Percentiles rank a stretch among this genome's conserved stretches.
Conservation (phyloP, 78 protist species). For the Cavenderia fasciculata region DNA sequence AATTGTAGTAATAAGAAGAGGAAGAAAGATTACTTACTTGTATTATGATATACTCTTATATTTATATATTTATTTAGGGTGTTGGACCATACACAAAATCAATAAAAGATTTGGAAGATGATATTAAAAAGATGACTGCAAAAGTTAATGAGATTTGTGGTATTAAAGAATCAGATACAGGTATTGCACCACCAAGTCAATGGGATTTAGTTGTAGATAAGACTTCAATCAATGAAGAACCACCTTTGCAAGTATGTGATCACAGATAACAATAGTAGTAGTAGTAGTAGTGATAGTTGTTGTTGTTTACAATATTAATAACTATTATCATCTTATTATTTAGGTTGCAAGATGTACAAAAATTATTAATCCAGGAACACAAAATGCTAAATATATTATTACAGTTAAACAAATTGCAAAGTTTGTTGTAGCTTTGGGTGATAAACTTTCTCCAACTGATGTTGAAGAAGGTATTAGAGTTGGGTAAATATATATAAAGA, state of each 20-base stretch:
- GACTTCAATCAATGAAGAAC: constrained; percentile 93
- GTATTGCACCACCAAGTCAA: constrained; percentile 96
- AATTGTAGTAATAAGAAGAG: too few relatives aligned
- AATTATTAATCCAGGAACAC: constrained; percentile 93
- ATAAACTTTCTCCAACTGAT: constrained; percentile 98
- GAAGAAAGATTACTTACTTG: too few relatives aligned
- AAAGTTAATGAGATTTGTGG: constrained; percentile 86
- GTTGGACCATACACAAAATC: constrained; percentile 91
- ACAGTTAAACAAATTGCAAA: constrained; percentile 97
- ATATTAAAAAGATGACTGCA: constrained; percentile 78
- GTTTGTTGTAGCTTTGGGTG: constrained; percentile 99
- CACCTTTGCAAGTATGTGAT: constrained; percentile 97
- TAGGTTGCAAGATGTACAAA: constrained; percentile 99
- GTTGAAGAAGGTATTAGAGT: constrained; percentile 99
- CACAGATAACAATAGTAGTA: too few relatives aligned
- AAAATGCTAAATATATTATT: constrained; percentile 96
- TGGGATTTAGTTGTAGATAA: constrained; percentile 99
- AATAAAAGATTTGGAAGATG: constrained; percentile 87
- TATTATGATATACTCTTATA: too few relatives aligned
- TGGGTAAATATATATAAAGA: constrained; percentile 79
- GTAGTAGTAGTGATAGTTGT: neutral
- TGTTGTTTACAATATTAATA: neutral
- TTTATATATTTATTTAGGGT: constrained; percentile 77
- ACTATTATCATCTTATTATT: constrained; percentile 42
- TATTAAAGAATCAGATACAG: constrained; percentile 98